Percentiles rank a stretch among this genome's conserved stretches.
Evolutionary conservation across 176 grass and related monocot genomes (phyloP).

Genomic region (Luzula sylvatica): DNA sequence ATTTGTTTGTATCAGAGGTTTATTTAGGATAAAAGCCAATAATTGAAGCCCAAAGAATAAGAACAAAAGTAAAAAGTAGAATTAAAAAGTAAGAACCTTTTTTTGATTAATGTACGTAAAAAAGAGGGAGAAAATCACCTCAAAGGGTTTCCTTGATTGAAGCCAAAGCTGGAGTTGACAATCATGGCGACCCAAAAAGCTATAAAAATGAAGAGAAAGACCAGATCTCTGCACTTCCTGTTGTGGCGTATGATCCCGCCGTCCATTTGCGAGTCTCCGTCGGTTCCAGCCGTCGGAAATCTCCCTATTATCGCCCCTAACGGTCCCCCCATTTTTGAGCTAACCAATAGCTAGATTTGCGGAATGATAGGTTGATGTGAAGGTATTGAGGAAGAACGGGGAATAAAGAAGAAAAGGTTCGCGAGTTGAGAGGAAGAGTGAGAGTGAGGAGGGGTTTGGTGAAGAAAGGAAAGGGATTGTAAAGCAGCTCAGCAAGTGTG

Average conservation of each 20-base stretch:
- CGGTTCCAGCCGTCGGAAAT: slow-evolving; percentile 45
- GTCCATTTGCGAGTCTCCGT: slow-evolving; percentile 12
- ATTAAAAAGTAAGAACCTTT: not conserved
- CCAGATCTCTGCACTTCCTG: slow-evolving; percentile 73
- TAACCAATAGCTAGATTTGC: not conserved
- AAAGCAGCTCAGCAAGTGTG: too few species aligned
- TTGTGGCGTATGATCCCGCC: slow-evolving; percentile 64
- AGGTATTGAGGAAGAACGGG: not conserved
- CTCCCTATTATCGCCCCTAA: slow-evolving; percentile 92
- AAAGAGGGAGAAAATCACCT: slow-evolving; percentile 31
- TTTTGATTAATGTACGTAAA: not conserved
- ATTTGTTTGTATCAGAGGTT: not conserved
- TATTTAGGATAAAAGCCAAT: not conserved
- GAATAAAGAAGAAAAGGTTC: not conserved
- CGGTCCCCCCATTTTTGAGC: slow-evolving; percentile 55
- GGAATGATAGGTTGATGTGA: not conserved
- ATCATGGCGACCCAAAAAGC: slow-evolving; percentile 99
- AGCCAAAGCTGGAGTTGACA: slow-evolving; percentile 98
- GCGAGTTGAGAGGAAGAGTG: slow-evolving; percentile 3
- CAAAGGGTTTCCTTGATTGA: slow-evolving; percentile 95
- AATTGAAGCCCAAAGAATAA: not conserved
- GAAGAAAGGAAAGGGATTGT: slow-evolving; percentile 1
- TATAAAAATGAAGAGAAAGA: slow-evolving; percentile 69
- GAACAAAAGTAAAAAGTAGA: not conserved
- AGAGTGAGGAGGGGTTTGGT: not conserved